A percentile compares a stretch with the other conserved stretches of the same genome.
These are phyloP conservation scores for Lachancea sp. DNA, from an alignment of 805 yeast genomes.

Conservation along the genomic window DNA sequence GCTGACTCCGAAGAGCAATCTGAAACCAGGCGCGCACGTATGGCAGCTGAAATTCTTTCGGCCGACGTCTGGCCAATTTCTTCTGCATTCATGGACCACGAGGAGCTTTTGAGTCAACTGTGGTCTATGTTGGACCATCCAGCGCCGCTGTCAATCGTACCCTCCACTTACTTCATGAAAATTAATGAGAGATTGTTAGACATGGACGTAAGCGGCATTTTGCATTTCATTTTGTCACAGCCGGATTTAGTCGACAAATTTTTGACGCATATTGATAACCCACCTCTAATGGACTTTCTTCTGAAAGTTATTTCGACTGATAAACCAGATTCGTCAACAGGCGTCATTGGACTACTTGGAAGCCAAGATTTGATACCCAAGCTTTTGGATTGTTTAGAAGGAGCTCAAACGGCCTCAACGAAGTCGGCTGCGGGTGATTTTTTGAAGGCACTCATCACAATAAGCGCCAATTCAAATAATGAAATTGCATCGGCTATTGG, in stretches of 20 bases:
- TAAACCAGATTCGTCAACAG: conserved; percentile 83
- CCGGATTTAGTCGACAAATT: conserved; percentile 70
- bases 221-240: conserved; percentile 61
- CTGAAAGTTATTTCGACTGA: conserved; percentile 88
- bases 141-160: conserved; percentile 61
- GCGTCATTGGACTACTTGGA: conserved; percentile 70
- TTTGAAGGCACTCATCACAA: conserved; percentile 85
- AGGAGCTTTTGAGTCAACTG: conserved; percentile 54
- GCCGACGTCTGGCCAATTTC: conserved; percentile 94
- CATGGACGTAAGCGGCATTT: conserved; percentile 78
- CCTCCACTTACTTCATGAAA: conserved; percentile 86
- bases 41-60: conserved; percentile 82
- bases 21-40: conserved; percentile 45
- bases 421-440: conserved; percentile 96
- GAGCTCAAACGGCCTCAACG: conserved; percentile 58
- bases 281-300: conserved; percentile 89
- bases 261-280: conserved; percentile 81
- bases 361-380: conserved; percentile 68
- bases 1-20: conserved; percentile 35
- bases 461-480: conserved; percentile 86
- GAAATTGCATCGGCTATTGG: conserved; percentile 88
- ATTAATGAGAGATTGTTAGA: conserved; percentile 85
- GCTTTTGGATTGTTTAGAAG: conserved; percentile 63
- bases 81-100: conserved; percentile 77
- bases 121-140: conserved; percentile 76